phyloP scores from a whole-genome alignment of 2,329 filamentous ascomycete genomes.

The Pestalotiopsis fici region DNA sequence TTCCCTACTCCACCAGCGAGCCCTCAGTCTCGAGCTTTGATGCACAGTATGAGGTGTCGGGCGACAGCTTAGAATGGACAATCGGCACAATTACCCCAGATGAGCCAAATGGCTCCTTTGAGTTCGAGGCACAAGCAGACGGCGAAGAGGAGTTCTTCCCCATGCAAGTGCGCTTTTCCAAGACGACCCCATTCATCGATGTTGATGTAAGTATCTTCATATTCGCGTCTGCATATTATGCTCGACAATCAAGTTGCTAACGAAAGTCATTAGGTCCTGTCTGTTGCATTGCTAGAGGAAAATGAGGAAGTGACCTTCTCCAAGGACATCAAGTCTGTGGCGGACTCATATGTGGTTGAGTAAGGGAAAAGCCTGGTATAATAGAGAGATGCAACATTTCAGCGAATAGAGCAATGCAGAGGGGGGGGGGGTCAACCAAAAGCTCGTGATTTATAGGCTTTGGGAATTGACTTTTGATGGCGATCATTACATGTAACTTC shows the following conservation, averaged over 20 bases:
- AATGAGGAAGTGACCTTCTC: slow-evolving; percentile 80
- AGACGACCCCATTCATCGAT: slow-evolving; percentile 83
- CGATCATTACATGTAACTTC: neutral
- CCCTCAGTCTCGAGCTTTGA: slow-evolving; percentile 92
- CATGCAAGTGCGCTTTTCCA: slow-evolving; percentile 89
- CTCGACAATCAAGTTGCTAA: slow-evolving; percentile 21
- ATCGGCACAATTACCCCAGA: slow-evolving; percentile 83
- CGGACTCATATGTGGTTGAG: slow-evolving; percentile 77
- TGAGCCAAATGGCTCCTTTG: slow-evolving; percentile 84
- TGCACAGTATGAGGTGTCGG: slow-evolving; percentile 89
- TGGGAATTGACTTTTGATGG: neutral
- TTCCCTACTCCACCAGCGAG: slow-evolving; percentile 84
- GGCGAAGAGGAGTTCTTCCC: slow-evolving; percentile 98
- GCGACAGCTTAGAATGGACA: slow-evolving; percentile 91
- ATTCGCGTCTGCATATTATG: neutral
- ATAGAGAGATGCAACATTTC: slow-evolving; percentile 6
- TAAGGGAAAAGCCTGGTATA: slow-evolving; percentile 40
- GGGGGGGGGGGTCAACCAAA: slow-evolving; percentile 15
- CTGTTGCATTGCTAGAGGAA: slow-evolving; percentile 72
- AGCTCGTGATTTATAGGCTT: slow-evolving; percentile 7
- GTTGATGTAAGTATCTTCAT: slow-evolving; percentile 82
- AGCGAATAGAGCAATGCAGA: slow-evolving; percentile 11
- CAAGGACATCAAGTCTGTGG: slow-evolving; percentile 76
- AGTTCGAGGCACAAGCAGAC: slow-evolving; percentile 87
- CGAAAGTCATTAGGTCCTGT: slow-evolving; percentile 54